Percentiles rank a stretch among this genome's conserved stretches.
These are phyloP conservation scores for Blastomyces gilchristii DNA, from an alignment of 2,329 filamentous ascomycete genomes.

Conservation along the genomic window DNA sequence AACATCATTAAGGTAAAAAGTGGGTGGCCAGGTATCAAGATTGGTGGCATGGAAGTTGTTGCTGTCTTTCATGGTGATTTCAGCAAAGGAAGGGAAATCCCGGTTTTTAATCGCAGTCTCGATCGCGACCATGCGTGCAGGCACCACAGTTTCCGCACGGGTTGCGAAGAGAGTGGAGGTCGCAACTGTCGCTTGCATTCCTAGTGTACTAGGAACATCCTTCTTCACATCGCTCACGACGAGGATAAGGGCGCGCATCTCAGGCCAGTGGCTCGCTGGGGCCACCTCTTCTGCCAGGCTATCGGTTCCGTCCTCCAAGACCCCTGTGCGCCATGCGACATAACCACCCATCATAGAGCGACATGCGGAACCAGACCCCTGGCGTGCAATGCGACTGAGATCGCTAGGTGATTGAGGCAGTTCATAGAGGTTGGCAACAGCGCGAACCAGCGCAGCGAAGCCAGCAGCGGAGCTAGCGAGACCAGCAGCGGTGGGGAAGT, in stretches of 20 bases:
- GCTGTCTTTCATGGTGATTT: conserved; percentile 90
- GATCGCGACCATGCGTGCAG: conserved; percentile 73
- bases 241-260: conserved; percentile 84
- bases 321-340: conserved; percentile 84
- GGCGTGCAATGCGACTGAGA: conserved; percentile 77
- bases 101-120: conserved; percentile 64
- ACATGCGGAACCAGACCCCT: conserved; percentile 91
- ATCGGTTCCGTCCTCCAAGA: conserved; percentile 67
- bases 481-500: conserved; percentile 95
- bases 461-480: conserved; percentile 59
- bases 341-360: conserved; percentile 90
- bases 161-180: conserved; percentile 80
- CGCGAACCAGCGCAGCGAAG: conserved; percentile 60
- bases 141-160: conserved; percentile 66
- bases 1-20: conserved; percentile 97
- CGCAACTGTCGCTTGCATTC: conserved; percentile 93
- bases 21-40: conserved; percentile 89
- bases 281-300: conserved; percentile 82
- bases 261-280: conserved; percentile 81
- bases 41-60: conserved; percentile 96
- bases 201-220: conserved; percentile 80
- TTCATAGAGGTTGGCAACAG: conserved; percentile 80
- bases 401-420: conserved; percentile 71
- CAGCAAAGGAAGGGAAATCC: conserved; percentile 79
- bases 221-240: conserved; percentile 93